Base-by-base conservation (phyloP, 2,329 filamentous ascomycete species). In the Cyphellophora europaea region DNA sequence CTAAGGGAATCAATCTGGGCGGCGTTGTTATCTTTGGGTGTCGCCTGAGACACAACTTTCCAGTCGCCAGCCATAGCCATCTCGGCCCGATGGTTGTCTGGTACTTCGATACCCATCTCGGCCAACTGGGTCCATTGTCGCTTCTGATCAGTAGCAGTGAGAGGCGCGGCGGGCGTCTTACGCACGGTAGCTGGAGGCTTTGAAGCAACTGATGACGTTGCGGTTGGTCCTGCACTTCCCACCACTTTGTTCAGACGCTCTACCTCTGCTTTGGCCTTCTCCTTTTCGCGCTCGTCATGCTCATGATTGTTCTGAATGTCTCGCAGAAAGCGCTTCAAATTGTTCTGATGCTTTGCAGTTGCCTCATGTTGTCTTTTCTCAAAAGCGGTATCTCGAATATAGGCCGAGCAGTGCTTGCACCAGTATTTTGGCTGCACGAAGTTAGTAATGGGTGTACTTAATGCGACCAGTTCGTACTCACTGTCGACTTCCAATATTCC, bases 401-500 rank as follows among this genome's bases (percentile, higher is more conserved):
- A 96, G 55, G 74, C 75, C 54, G 77, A 76, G 73, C 91, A 98
- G 67, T 94, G 85, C 61, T 96, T 96, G 74, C 91, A 98, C 87
- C 88, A 96, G 65, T 93, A 93, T 56, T 82, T 89, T 5, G 88
- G 88, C 58, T 78, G 37, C 32, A 28, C n/a, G n/a, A n/a, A n/a
- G n/a, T n/a, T n/a, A n/a, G n/a, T n/a, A n/a, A n/a, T n/a, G n/a
- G n/a, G n/a, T n/a, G n/a, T n/a, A n/a, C n/a, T n/a, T n/a, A n/a
- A n/a, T n/a, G n/a, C n/a, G n/a, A n/a, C n/a, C n/a, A n/a, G n/a
- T n/a, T n/a, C n/a, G n/a, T n/a, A 32, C 38, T 58, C 56, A 76
- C 74, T 19, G 88, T 94, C 13, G 89, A 95, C 59, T 96, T 96
- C 91, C 91, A 96, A 64, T 94, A 93, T 69, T 96, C 91, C 0